phyloP scores from a whole-genome alignment of 176 grass and related monocot genomes.

The Neostapfia colusana region DNA sequence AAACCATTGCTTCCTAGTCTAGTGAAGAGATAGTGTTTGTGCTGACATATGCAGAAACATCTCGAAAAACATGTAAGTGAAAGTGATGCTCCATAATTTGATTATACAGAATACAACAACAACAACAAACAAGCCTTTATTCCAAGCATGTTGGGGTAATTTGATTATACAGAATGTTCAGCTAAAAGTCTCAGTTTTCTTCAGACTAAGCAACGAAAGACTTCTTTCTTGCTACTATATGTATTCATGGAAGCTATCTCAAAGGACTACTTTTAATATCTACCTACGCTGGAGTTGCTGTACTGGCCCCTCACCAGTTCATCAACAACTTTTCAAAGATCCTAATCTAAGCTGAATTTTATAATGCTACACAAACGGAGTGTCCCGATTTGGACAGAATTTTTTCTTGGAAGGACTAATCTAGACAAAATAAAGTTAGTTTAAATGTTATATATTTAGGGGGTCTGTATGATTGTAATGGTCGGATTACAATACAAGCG shows the following conservation, averaged over 20 bases:
- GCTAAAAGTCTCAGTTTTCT: neutral
- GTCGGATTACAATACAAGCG: too few species aligned
- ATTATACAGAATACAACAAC: neutral
- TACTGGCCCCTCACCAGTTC: neutral
- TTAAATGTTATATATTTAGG: neutral
- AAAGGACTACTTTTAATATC: neutral
- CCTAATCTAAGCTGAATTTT: neutral
- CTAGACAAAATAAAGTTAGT: neutral
- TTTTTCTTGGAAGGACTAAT: neutral
- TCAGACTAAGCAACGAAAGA: neutral
- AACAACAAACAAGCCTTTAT: too few species aligned
- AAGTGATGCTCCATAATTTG: neutral
- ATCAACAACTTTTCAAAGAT: neutral
- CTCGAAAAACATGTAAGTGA: neutral
- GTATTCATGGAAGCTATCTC: neutral
- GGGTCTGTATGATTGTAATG: neutral
- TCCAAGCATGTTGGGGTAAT: too few species aligned
- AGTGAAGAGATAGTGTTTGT: neutral
- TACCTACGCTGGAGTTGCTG: neutral
- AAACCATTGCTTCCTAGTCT: neutral
- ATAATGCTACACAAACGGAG: neutral
- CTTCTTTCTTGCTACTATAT: neutral
- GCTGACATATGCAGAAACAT: neutral
- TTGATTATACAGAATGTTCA: neutral
- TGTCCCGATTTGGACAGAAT: neutral